Evolutionary conservation across 1,284 basidiomycete species (phyloP).

Genomic region (Ceratobasidium theobromae): DNA sequence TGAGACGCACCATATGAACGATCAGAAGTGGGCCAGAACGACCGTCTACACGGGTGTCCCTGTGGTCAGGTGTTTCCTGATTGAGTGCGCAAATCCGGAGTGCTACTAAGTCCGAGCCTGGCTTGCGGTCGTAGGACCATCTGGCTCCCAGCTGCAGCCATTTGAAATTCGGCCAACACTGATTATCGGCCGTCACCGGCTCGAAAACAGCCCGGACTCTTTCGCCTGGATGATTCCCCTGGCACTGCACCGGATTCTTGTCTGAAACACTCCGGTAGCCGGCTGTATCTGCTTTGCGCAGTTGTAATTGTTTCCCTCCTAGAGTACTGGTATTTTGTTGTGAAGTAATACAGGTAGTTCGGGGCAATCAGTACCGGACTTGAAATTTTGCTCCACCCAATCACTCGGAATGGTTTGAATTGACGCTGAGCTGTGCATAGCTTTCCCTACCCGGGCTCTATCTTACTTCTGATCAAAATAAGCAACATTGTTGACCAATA

Average conservation of each 20-base stretch:
- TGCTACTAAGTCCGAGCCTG: background rate
- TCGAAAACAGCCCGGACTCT: background rate
- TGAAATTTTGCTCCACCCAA: too few relatives aligned
- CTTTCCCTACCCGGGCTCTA: background rate
- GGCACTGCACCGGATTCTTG: background rate
- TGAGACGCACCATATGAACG: too few relatives aligned
- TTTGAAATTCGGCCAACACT: background rate
- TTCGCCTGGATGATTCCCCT: background rate
- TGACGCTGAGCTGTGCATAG: background rate
- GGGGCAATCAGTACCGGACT: background rate
- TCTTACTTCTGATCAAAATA: too few relatives aligned
- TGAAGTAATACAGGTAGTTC: background rate
- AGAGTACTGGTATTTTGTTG: background rate
- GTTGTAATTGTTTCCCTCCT: too few relatives aligned
- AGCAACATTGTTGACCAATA: too few relatives aligned
- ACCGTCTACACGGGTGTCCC: background rate
- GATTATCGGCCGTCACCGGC: background rate
- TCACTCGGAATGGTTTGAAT: background rate
- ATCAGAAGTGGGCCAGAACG: too few relatives aligned
- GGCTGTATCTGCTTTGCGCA: background rate
- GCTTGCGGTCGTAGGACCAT: too few relatives aligned
- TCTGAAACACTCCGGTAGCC: background rate
- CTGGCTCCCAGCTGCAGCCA: background rate
- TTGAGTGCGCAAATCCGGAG: background rate
- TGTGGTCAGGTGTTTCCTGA: background rate